Conservation (phyloP, 2,329 filamentous ascomycete genomes). For the Passalora sequoiae region DNA sequence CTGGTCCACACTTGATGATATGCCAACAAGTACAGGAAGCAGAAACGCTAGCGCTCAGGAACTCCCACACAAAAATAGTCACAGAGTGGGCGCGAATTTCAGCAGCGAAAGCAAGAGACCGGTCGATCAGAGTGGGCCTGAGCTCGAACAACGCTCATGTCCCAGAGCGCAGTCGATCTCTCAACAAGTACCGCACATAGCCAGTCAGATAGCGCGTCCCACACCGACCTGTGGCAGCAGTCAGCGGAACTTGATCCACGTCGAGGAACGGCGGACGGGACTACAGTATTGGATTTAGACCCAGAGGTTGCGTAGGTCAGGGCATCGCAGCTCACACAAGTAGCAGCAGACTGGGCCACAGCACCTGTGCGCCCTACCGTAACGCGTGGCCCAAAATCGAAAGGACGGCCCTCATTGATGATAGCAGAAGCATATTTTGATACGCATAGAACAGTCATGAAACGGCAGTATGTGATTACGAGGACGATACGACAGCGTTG, state of each 20-base stretch:
- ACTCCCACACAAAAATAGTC: constrained; percentile 1
- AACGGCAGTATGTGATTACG: too few species aligned
- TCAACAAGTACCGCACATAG: constrained; percentile 8
- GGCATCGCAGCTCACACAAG: too few species aligned
- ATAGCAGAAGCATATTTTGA: too few species aligned
- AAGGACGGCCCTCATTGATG: too few species aligned
- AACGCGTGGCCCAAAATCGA: too few species aligned
- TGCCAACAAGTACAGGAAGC: not conserved
- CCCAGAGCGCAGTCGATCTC: constrained; percentile 12
- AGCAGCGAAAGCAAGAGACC: not conserved
- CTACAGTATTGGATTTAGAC: too few species aligned
- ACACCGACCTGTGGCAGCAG: not conserved
- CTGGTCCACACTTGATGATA: not conserved
- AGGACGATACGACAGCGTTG: too few species aligned
- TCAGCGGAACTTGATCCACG: not conserved
- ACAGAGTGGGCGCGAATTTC: not conserved
- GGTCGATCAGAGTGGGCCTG: not conserved
- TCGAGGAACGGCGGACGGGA: constrained; percentile 2
- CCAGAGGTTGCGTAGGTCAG: too few species aligned
- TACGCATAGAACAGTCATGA: too few species aligned
- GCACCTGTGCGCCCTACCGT: too few species aligned
- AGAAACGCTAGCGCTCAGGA: not conserved
- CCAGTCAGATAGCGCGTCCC: constrained; percentile 1
- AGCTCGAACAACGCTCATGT: constrained; percentile 7
- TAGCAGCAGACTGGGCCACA: too few species aligned